Conservation (phyloP, 1,139 yeast genomes). For the Protomyces inouyei region DNA sequence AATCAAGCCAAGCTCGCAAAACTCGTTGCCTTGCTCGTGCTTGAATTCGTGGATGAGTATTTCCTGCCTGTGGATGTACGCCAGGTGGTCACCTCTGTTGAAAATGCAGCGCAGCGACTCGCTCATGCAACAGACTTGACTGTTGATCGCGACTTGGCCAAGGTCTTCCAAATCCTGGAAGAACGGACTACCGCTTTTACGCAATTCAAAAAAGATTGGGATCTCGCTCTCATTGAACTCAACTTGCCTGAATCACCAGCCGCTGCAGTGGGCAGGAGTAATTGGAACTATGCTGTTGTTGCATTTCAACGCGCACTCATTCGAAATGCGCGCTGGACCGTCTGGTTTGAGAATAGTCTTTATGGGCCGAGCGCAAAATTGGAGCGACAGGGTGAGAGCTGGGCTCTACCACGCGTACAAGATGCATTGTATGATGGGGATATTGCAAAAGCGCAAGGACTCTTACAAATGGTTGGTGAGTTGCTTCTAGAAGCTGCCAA, state of each 20-base stretch:
- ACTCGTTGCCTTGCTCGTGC: slow-evolving; percentile 50
- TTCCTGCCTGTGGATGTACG: slow-evolving; percentile 64
- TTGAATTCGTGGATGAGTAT: slow-evolving; percentile 67
- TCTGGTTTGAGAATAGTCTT: slow-evolving; percentile 62
- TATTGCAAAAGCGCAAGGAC: slow-evolving; percentile 54
- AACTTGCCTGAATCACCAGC: slow-evolving; percentile 52
- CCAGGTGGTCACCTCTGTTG: slow-evolving; percentile 48
- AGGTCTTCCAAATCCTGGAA: slow-evolving; percentile 35
- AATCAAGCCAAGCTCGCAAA: slow-evolving; percentile 58
- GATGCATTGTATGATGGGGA: slow-evolving; percentile 54
- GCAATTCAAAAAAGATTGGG: slow-evolving; percentile 56
- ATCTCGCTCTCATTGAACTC: slow-evolving; percentile 41
- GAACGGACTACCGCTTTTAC: slow-evolving; percentile 38
- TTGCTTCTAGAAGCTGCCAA: slow-evolving; percentile 39
- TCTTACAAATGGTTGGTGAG: slow-evolving; percentile 49
- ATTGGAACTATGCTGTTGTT: slow-evolving; percentile 67
- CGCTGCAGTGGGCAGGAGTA: slow-evolving; percentile 66
- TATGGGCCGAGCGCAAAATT: slow-evolving; percentile 67
- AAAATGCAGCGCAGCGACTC: slow-evolving; percentile 49
- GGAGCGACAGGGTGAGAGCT: slow-evolving; percentile 40
- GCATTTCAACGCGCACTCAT: slow-evolving; percentile 55
- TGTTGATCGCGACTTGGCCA: slow-evolving; percentile 34
- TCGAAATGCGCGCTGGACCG: slow-evolving; percentile 50
- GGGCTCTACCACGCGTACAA: slow-evolving; percentile 61
- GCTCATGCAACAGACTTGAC: slow-evolving; percentile 41